Conservation (phyloP, 2,329 filamentous ascomycete genomes). For the Ustulina deusta region DNA sequence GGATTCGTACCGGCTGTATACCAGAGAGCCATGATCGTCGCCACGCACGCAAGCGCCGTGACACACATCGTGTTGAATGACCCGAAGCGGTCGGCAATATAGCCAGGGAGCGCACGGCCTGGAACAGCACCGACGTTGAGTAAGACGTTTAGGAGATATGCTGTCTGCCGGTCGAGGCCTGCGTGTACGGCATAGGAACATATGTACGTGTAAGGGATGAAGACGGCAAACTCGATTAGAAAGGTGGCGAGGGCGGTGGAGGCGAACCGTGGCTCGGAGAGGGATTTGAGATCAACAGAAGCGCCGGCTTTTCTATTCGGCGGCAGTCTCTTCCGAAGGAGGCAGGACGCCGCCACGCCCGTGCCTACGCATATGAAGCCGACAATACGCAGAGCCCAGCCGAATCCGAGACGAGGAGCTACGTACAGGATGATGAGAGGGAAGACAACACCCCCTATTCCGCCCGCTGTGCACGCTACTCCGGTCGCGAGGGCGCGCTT, state of each 20-base stretch:
- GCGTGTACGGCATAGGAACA: conserved; percentile 29
- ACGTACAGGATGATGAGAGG: conserved; percentile 33
- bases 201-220: conserved; percentile 34
- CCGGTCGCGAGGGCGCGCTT: conserved; percentile 33
- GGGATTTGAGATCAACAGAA: conserved; percentile 31
- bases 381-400: conserved; percentile 33
- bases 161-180: conserved; percentile 24
- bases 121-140: conserved; percentile 33
- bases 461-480: conserved; percentile 33
- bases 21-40: conserved; percentile 31
- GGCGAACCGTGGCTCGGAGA: conserved; percentile 28
- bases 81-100: conserved; percentile 36
- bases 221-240: conserved; percentile 34
- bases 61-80: conserved; percentile 33
- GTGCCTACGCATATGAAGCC: conserved; percentile 23
- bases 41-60: conserved; percentile 27
- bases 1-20: conserved; percentile 26
- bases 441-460: conserved; percentile 32
- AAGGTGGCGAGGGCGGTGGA: conserved; percentile 32
- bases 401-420: conserved; percentile 31
- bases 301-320: conserved; percentile 35
- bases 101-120: conserved; percentile 32
- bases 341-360: conserved; percentile 22
- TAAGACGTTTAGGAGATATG: conserved; percentile 32
- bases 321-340: conserved; percentile 30